Evolutionary conservation across 2,329 filamentous ascomycete species (phyloP), one percentile per base, ranked within the genome.

Genomic region (Trichoderma sp.): DNA sequence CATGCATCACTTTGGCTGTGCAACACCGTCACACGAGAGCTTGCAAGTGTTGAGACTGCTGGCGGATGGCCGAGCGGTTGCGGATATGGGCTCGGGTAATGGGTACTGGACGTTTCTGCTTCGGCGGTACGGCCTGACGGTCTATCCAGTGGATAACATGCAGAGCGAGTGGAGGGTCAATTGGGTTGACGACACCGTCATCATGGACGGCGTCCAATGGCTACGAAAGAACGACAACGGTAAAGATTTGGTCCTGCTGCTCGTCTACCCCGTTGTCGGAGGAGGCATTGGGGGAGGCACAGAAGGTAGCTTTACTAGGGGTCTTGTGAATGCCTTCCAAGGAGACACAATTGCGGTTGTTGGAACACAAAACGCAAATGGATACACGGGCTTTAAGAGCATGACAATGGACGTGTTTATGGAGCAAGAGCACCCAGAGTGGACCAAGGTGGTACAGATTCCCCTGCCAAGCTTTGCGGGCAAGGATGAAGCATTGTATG

Each of bases 1-100:
- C 74, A 95, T 94, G 88, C 93, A 95, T 84, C 93, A 95, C 83
- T 95, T 95, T 82, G 93, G 93, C 68, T 95, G 93, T 83, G 89
- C 90, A 1, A 91, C 91, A 24, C 93, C 93, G 0, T 90, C 89
- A 11, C 92, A 93, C 82, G 92, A 94, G 79, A 87, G 89, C 2
- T 84, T 95, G 14, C 85, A 88, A 77, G 85, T 93, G 27, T 87
- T 95, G 38, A 87, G 87, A 45, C 85, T 88, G 65, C 81, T 93
- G 3, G 87, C 89, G 6, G 87, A 86, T 1, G 86, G 86, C 3
- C 85, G 88, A 6, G 82, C 86, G 14, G 86, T 95, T 8, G 85
- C 92, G 11, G 93, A 95, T 78, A 84, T 94, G 53, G 93, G 92
- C 4, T 91, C 89, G 71, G 93, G 93, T 2, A 93, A 92, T 80